phyloP scores from a whole-genome alignment of 176 grass and related monocot genomes.

The Bolboschoenus planiculmis region DNA sequence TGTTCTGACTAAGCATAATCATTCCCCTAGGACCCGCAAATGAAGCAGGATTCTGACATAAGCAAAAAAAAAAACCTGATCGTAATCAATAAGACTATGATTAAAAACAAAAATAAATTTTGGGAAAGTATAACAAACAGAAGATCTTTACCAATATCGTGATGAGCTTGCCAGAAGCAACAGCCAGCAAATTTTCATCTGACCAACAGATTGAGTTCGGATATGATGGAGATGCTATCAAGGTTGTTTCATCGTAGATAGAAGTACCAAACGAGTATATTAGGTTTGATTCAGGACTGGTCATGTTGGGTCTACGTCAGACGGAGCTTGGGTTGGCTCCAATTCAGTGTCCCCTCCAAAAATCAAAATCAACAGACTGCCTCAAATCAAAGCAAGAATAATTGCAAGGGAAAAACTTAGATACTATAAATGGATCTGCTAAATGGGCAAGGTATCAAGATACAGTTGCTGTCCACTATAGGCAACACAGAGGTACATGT shows the following conservation, averaged over 20 bases:
- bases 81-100: not conserved
- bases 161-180: constrained; percentile 69
- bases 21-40: constrained; percentile 52
- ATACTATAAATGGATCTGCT: not conserved
- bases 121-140: not conserved
- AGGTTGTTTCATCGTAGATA: constrained; percentile 37
- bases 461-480: not conserved
- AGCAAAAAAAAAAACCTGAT: not conserved
- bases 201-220: constrained; percentile 75
- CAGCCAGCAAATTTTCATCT: constrained; percentile 65
- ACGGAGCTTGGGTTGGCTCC: not conserved
- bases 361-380: not conserved
- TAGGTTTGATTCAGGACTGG: not conserved
- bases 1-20: constrained; percentile 36
- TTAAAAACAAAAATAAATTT: not conserved
- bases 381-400: not conserved
- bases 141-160: constrained; percentile 58
- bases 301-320: not conserved
- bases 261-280: not conserved
- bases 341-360: not conserved
- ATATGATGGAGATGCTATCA: constrained; percentile 76
- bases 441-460: not conserved
- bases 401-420: not conserved
- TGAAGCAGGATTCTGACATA: constrained; percentile 53
- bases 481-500: not conserved